phyloP scores from a whole-genome alignment of 768 basidiomycete genomes.

The Trametes coccinea region DNA sequence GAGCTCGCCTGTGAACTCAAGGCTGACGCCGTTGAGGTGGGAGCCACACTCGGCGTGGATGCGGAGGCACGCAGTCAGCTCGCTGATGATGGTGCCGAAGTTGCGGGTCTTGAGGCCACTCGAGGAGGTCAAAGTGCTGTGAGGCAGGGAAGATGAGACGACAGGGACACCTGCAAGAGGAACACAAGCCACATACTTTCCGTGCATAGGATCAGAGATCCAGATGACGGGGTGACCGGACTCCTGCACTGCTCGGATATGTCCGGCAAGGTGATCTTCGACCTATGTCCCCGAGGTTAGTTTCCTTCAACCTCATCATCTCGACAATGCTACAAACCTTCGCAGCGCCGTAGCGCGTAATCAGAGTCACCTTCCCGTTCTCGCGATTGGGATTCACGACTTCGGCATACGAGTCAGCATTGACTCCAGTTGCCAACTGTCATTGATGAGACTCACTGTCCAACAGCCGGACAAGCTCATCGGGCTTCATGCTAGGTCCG shows the following conservation, averaged over 20 bases:
- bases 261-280: slow-evolving; percentile 67
- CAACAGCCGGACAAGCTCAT: slow-evolving; percentile 75
- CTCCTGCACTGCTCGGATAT: slow-evolving; percentile 78
- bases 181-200: slow-evolving; percentile 63
- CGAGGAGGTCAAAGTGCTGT: slow-evolving; percentile 79
- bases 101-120: slow-evolving; percentile 87
- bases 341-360: slow-evolving; percentile 89
- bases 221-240: slow-evolving; percentile 89
- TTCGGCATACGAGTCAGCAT: slow-evolving; percentile 31
- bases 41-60: slow-evolving; percentile 79
- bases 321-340: slow-evolving; percentile 52
- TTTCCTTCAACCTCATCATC: neutral
- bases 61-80: slow-evolving; percentile 77
- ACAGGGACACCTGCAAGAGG: neutral
- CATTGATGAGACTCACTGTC: slow-evolving; percentile 53
- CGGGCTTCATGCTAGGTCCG: slow-evolving; percentile 80
- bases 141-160: neutral
- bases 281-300: slow-evolving; percentile 48
- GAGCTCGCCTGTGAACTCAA: slow-evolving; percentile 82
- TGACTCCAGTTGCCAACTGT: neutral
- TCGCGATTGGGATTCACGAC: slow-evolving; percentile 89
- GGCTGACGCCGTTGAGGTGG: slow-evolving; percentile 64
- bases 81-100: slow-evolving; percentile 85
- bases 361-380: slow-evolving; percentile 81
- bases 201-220: slow-evolving; percentile 99